A percentile compares a stretch with the other conserved stretches of the same genome.
These are phyloP conservation scores for Populus nigra DNA, from an alignment of 345 rosid genomes.

Conservation along the genomic window DNA sequence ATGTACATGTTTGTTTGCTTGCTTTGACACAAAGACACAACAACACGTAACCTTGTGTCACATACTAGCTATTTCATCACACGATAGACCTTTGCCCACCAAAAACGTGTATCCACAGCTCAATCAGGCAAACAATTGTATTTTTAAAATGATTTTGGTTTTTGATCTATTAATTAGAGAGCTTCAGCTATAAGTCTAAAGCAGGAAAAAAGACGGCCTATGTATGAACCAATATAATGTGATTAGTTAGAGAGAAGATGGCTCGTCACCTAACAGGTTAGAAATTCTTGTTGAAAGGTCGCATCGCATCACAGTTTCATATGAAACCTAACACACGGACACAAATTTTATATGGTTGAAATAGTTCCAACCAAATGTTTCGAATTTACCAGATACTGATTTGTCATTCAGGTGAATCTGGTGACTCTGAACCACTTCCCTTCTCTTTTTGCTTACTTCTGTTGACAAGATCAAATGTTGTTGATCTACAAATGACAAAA, in stretches of 20 bases:
- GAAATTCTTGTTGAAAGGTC: not conserved
- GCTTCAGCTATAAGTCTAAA: not conserved
- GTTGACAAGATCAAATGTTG: not conserved
- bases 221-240: not conserved
- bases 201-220: not conserved
- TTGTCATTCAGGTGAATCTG: conserved; percentile 14
- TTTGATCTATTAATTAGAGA: not conserved
- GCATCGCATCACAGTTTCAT: not conserved
- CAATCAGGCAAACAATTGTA: too few relatives aligned
- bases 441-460: not conserved
- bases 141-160: too few relatives aligned
- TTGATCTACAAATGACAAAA: conserved; percentile 4
- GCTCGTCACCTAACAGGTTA: not conserved
- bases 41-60: too few relatives aligned
- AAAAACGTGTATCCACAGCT: too few relatives aligned
- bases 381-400: not conserved
- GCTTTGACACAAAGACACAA: too few relatives aligned
- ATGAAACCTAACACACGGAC: conserved; percentile 8
- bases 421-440: conserved; percentile 10
- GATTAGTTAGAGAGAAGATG: conserved; percentile 1
- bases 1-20: too few relatives aligned
- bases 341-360: not conserved
- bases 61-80: too few relatives aligned
- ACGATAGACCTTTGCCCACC: too few relatives aligned
- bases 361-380: conserved; percentile 4